Evolutionary conservation across 768 basidiomycete genomes (phyloP).

Genomic region (Podaxis carcinomalis): DNA sequence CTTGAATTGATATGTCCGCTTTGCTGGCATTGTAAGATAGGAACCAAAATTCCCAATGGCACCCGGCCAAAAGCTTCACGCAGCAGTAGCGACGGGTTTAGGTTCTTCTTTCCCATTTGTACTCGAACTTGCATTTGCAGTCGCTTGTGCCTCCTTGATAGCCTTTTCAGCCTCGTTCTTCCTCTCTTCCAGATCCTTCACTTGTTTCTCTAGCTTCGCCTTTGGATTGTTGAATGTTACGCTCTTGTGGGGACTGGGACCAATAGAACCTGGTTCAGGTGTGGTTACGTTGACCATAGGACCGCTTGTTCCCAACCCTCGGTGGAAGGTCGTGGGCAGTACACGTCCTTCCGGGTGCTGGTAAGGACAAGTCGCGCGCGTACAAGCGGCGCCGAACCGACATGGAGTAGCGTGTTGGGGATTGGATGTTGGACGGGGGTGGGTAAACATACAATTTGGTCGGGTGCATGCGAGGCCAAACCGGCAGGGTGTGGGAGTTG

Average conservation of each 20-base stretch:
- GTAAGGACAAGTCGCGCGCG: constrained; percentile 82
- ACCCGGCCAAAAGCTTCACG: constrained; percentile 17
- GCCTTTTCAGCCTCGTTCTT: constrained; percentile 65
- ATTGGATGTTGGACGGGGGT: constrained; percentile 44
- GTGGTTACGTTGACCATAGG: constrained; percentile 58
- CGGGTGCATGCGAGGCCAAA: constrained; percentile 72
- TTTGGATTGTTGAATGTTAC: constrained; percentile 61
- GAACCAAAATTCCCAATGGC: background rate
- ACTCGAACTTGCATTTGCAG: constrained; percentile 62
- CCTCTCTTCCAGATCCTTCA: constrained; percentile 41
- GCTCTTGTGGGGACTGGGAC: constrained; percentile 63
- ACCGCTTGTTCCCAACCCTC: constrained; percentile 58
- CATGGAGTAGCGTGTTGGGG: constrained; percentile 53
- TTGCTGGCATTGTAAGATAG: background rate
- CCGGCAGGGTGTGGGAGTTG: constrained; percentile 47
- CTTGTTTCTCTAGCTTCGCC: constrained; percentile 24
- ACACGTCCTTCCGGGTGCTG: constrained; percentile 88
- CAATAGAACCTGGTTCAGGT: constrained; percentile 66
- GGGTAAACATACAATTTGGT: constrained; percentile 62
- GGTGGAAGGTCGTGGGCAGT: constrained; percentile 75
- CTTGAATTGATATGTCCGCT: background rate
- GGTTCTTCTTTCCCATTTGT: constrained; percentile 62
- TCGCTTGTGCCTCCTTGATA: constrained; percentile 37
- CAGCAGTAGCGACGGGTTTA: constrained; percentile 44
- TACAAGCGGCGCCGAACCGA: constrained; percentile 83